These are phyloP conservation scores for Chenopodium quinoa DNA, from an alignment of 148 eudicot genomes.

Conservation along the genomic window DNA sequence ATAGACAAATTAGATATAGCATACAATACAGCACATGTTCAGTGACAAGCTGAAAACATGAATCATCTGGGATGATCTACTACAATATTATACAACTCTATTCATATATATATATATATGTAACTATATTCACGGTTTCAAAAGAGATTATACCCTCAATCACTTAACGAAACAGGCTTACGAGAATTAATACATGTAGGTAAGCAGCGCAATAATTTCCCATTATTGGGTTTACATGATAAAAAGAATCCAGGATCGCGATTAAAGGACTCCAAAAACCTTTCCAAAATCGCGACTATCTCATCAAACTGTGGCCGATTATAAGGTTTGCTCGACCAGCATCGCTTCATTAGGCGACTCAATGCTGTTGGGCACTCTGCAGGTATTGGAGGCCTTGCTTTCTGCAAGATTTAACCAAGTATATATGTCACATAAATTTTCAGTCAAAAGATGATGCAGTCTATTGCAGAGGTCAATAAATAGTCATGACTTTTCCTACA, in stretches of 20 bases:
- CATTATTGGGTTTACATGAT: slow-evolving; percentile 35
- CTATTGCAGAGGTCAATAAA: neutral
- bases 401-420: slow-evolving; percentile 43
- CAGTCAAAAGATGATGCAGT: neutral
- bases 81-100: slow-evolving; percentile 14
- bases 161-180: slow-evolving; percentile 24
- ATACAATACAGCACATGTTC: neutral
- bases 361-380: slow-evolving; percentile 64
- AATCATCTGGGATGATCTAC: slow-evolving; percentile 15
- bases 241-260: slow-evolving; percentile 68
- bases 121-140: slow-evolving; percentile 9
- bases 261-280: slow-evolving; percentile 49
- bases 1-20: neutral
- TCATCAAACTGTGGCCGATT: slow-evolving; percentile 79
- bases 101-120: neutral
- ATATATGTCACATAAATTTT: neutral
- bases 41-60: slow-evolving; percentile 11
- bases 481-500: neutral
- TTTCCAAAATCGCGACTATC: slow-evolving; percentile 61
- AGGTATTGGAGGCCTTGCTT: slow-evolving; percentile 93
- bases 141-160: slow-evolving; percentile 13
- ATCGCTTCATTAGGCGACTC: slow-evolving; percentile 60
- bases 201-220: slow-evolving; percentile 42
- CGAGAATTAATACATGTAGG: slow-evolving; percentile 42
- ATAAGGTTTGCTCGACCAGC: slow-evolving; percentile 81